Evolutionary conservation across 306 rosid species (phyloP).

Genomic region (Abrus precatorius): DNA sequence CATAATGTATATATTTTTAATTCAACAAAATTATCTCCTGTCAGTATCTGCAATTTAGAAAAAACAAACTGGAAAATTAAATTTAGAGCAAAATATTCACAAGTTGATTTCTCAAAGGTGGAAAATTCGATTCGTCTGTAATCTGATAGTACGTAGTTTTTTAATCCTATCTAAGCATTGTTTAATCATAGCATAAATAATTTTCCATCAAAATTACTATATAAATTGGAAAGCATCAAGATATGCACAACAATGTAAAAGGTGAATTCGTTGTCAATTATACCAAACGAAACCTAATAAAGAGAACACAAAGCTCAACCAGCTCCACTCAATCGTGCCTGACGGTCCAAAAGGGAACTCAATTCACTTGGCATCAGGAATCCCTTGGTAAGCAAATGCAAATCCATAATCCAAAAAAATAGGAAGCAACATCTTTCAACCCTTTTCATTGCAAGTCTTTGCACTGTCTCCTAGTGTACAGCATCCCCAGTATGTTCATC

Average conservation of each 20-base stretch:
- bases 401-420: slow-evolving; percentile 2
- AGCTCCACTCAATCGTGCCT: too few relatives aligned
- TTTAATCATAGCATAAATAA: background rate
- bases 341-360: background rate
- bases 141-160: too few relatives aligned
- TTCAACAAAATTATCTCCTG: too few relatives aligned
- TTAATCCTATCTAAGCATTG: too few relatives aligned
- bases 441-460: slow-evolving; percentile 8
- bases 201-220: background rate
- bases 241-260: background rate
- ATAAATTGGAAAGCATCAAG: background rate
- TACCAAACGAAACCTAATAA: background rate
- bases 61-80: too few relatives aligned
- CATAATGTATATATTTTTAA: too few relatives aligned
- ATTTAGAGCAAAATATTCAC: too few relatives aligned
- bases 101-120: too few relatives aligned
- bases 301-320: background rate
- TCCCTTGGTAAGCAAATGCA: background rate
- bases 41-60: too few relatives aligned
- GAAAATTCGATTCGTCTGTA: too few relatives aligned
- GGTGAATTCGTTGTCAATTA: background rate
- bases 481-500: slow-evolving; percentile 18
- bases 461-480: background rate
- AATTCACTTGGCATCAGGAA: slow-evolving; percentile 8
- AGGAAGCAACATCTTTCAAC: background rate